Evolutionary conservation across 306 rosid species (phyloP).

Genomic region (Rosa multiflora): DNA sequence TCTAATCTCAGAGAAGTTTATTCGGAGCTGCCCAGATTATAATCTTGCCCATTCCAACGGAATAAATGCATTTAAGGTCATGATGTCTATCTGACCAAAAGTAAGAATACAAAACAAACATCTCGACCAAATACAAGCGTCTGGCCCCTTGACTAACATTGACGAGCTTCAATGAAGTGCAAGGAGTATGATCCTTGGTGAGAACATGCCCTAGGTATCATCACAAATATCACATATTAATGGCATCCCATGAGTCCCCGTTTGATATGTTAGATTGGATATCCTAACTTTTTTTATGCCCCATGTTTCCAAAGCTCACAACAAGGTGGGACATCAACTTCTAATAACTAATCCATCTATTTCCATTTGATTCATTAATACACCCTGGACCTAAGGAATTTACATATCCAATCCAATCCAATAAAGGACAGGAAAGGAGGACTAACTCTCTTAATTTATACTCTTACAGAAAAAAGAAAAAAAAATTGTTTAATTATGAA

Average conservation of each 20-base stretch:
- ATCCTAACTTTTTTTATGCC: not conserved
- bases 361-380: not conserved
- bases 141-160: not conserved
- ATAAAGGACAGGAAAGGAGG: not conserved
- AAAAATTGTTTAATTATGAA: not conserved
- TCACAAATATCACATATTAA: not conserved
- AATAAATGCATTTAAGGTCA: not conserved
- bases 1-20: not conserved
- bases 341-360: not conserved
- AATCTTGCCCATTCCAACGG: not conserved
- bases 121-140: not conserved
- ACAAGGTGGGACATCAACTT: not conserved
- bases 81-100: not conserved
- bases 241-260: not conserved
- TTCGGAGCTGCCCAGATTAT: not conserved
- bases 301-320: not conserved
- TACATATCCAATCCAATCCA: slow-evolving; percentile 1
- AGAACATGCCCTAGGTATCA: not conserved
- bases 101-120: not conserved
- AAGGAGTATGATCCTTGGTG: not conserved
- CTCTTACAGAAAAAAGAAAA: not conserved
- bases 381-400: not conserved
- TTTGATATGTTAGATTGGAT: not conserved
- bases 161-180: not conserved
- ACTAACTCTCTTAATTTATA: not conserved